These are phyloP conservation scores for Chlamydomonas eustigma DNA, from an alignment of 139 green algal genomes.

Conservation along the genomic window DNA sequence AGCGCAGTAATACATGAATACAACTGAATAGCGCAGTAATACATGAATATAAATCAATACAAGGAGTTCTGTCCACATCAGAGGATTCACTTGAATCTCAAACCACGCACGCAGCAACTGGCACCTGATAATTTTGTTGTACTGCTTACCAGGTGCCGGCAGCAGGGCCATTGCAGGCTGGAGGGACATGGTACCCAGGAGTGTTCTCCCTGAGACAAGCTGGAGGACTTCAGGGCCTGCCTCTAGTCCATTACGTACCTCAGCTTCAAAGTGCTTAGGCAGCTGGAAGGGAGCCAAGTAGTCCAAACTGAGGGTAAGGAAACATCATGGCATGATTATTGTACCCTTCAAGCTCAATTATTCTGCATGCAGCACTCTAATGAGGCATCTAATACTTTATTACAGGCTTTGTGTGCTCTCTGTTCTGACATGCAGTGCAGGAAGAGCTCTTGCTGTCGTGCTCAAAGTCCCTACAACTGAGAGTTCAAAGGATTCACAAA, in stretches of 20 bases:
- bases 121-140: neutral
- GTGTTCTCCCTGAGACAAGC: neutral
- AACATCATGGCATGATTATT: too few relatives aligned
- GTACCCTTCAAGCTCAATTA: too few relatives aligned
- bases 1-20: too few relatives aligned
- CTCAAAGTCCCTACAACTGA: too few relatives aligned
- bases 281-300: neutral
- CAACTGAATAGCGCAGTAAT: neutral
- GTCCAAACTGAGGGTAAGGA: neutral
- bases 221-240: neutral
- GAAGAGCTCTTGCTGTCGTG: too few relatives aligned
- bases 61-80: neutral
- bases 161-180: neutral
- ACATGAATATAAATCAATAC: neutral
- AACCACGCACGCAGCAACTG: neutral
- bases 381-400: too few relatives aligned
- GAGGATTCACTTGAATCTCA: neutral
- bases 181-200: neutral
- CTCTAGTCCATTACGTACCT: neutral
- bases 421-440: too few relatives aligned
- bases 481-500: too few relatives aligned
- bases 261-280: slow-evolving; percentile 13
- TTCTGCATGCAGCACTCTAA: too few relatives aligned
- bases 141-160: neutral
- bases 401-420: too few relatives aligned